A percentile compares a stretch with the other conserved stretches of the same genome.
Evolutionary conservation across 352 stramenopile species (phyloP).

Genomic region (Peronospora farinosa): DNA sequence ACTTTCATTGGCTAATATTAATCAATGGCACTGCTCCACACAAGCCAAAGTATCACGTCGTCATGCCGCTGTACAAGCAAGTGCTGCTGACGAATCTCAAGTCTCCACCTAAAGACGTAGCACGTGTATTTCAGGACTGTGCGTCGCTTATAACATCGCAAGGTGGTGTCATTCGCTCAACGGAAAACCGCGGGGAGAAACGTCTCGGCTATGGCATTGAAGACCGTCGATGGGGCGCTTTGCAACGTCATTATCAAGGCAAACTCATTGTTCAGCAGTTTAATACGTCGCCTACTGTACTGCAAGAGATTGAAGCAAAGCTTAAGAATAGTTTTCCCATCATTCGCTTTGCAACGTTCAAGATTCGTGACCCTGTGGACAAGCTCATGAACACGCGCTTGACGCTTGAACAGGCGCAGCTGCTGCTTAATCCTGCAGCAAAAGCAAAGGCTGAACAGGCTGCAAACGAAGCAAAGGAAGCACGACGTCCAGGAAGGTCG

Average conservation of each 20-base stretch:
- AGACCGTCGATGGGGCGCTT: slow-evolving; percentile 78
- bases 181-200: slow-evolving; percentile 80
- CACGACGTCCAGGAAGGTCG: slow-evolving; percentile 16
- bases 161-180: slow-evolving; percentile 68
- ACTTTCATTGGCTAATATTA: slow-evolving; percentile 20
- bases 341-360: slow-evolving; percentile 84
- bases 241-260: slow-evolving; percentile 80
- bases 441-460: slow-evolving; percentile 30
- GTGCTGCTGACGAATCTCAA: slow-evolving; percentile 86
- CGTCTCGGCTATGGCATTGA: slow-evolving; percentile 77
- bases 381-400: slow-evolving; percentile 78
- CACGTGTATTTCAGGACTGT: slow-evolving; percentile 78
- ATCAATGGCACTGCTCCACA: slow-evolving; percentile 13
- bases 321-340: slow-evolving; percentile 83
- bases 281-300: slow-evolving; percentile 62
- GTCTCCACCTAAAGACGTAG: slow-evolving; percentile 76
- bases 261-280: slow-evolving; percentile 86
- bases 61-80: slow-evolving; percentile 87
- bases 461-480: slow-evolving; percentile 32
- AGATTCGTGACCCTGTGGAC: slow-evolving; percentile 76
- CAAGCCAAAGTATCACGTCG: neutral
- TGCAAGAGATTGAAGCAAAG: slow-evolving; percentile 72
- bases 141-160: slow-evolving; percentile 56
- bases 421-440: slow-evolving; percentile 43
- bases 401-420: slow-evolving; percentile 53